These are phyloP conservation scores for Tolypocladium paradoxum DNA, from an alignment of 2,329 filamentous ascomycete species.

Conservation along the genomic window DNA sequence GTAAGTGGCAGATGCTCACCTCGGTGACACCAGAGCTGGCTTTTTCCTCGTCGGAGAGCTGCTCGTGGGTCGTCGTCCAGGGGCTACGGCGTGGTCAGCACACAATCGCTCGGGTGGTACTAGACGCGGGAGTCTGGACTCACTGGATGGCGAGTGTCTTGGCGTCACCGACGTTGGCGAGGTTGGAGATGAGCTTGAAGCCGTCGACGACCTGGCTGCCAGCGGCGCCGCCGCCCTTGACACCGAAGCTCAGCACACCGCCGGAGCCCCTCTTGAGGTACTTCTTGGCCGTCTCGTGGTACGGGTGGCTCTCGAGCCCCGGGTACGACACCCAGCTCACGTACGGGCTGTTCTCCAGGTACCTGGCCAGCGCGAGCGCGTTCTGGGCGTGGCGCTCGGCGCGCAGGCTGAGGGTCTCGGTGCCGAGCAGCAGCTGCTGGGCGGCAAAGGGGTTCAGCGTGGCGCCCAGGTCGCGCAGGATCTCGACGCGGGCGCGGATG, in stretches of 20 bases:
- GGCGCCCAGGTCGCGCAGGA: slow-evolving; percentile 76
- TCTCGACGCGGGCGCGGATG: slow-evolving; percentile 79
- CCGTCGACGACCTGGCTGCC: slow-evolving; percentile 84
- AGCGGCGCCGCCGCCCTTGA: slow-evolving; percentile 76
- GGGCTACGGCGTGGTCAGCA: slow-evolving; percentile 34
- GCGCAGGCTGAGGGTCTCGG: slow-evolving; percentile 82
- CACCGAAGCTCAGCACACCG: slow-evolving; percentile 85
- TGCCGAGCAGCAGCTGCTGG: slow-evolving; percentile 79
- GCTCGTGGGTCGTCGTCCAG: slow-evolving; percentile 91
- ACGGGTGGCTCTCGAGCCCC: slow-evolving; percentile 71
- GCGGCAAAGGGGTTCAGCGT: slow-evolving; percentile 82
- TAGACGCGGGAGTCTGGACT: slow-evolving; percentile 6
- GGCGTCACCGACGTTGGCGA: slow-evolving; percentile 91
- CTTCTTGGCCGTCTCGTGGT: slow-evolving; percentile 71
- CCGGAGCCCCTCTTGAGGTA: slow-evolving; percentile 80
- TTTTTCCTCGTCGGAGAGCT: slow-evolving; percentile 76
- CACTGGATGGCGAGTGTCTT: slow-evolving; percentile 87
- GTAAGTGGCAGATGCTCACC: slow-evolving; percentile 25
- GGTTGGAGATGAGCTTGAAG: slow-evolving; percentile 90
- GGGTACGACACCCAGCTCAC: slow-evolving; percentile 94
- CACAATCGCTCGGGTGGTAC: neutral
- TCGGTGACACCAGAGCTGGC: slow-evolving; percentile 71
- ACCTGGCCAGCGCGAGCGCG: slow-evolving; percentile 65
- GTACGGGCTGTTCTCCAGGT: slow-evolving; percentile 72
- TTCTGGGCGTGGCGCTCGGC: slow-evolving; percentile 82